Percentiles rank a stretch among this genome's conserved stretches.
These are phyloP conservation scores for Akebia trifoliata DNA, from an alignment of 164 flowering plant species.

Conservation along the genomic window DNA sequence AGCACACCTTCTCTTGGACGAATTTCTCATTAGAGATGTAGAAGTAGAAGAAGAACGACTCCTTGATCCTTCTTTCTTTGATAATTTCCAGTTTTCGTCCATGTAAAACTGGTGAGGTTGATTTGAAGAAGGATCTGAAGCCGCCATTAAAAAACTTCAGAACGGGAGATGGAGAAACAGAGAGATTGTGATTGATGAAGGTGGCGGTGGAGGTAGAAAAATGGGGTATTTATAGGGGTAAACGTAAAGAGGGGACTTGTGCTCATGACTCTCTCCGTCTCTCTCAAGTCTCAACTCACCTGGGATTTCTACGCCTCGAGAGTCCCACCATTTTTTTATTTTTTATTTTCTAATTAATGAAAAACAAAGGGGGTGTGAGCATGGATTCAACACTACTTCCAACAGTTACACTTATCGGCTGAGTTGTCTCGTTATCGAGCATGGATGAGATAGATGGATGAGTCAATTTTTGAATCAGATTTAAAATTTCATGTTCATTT, in stretches of 20 bases:
- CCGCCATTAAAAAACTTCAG: too few species aligned
- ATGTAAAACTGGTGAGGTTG: slow-evolving; percentile 39
- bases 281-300: slow-evolving; percentile 14
- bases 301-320: slow-evolving; percentile 17
- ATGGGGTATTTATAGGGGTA: slow-evolving; percentile 6
- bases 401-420: too few species aligned
- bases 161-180: too few species aligned
- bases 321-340: too few species aligned
- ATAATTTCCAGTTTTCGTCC: slow-evolving; percentile 69
- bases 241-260: neutral
- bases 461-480: too few species aligned
- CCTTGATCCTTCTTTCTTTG: slow-evolving; percentile 57
- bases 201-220: neutral
- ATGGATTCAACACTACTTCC: too few species aligned
- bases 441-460: too few species aligned
- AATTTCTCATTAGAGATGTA: slow-evolving; percentile 24
- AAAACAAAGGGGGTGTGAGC: too few species aligned
- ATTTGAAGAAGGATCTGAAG: slow-evolving; percentile 16
- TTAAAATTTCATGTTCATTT: too few species aligned
- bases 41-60: slow-evolving; percentile 15
- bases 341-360: too few species aligned
- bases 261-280: too few species aligned
- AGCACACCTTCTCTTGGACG: slow-evolving; percentile 19
- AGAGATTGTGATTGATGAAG: slow-evolving; percentile 9
- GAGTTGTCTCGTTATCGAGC: too few species aligned